Evolutionary conservation across 2,329 filamentous ascomycete genomes (phyloP), one percentile per base, ranked within the genome.

Genomic region (Elsinoe fawcettii): DNA sequence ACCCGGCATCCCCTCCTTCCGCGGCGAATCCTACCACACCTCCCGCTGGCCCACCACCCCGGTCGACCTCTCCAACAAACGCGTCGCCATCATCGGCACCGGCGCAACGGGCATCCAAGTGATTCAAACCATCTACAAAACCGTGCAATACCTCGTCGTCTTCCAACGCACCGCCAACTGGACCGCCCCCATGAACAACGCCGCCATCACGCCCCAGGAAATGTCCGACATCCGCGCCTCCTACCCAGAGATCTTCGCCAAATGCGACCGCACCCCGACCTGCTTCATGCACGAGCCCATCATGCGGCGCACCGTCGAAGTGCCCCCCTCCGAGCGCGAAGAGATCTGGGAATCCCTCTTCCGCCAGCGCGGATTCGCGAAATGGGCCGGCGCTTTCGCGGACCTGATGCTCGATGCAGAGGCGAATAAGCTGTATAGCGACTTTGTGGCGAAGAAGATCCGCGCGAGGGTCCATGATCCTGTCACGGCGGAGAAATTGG

Each of bases 401-500:
- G 72, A 74, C 53, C 62, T 70, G 3, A 32, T 61, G 1, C 59
- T 55, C 1, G 60, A 71, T 58, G 37, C 61, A 16, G 63, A 65
- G 4, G 71, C 70, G 1, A 73, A 74, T 46, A 59, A 62, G 53
- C 58, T 55, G 51, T 68, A 61, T 51, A 67, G 47, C 18, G 62
- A 64, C 8, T 69, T 68, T 56, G 54, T 66, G 2, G 66, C 66
- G 2, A 63, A 67, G 30, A 74, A 74, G 62, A 73, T 74, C 20
- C 66, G 69, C 12, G 46, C 55, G 25, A 61, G 62, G 5, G 63
- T 69, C 34, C 62, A 67, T 39, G 73, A 82, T 62, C 70, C 77
- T 60, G 66, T 67, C 55, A 77, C 82, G 8, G 77, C 77, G 67
- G 71, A 76, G 56, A 71, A 73, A 20, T 65, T 82, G 12, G 79